A percentile compares a stretch with the other conserved stretches of the same genome.
Evolutionary conservation across 305 asterid species (phyloP).

Genomic region (Euphrasia arctica): DNA sequence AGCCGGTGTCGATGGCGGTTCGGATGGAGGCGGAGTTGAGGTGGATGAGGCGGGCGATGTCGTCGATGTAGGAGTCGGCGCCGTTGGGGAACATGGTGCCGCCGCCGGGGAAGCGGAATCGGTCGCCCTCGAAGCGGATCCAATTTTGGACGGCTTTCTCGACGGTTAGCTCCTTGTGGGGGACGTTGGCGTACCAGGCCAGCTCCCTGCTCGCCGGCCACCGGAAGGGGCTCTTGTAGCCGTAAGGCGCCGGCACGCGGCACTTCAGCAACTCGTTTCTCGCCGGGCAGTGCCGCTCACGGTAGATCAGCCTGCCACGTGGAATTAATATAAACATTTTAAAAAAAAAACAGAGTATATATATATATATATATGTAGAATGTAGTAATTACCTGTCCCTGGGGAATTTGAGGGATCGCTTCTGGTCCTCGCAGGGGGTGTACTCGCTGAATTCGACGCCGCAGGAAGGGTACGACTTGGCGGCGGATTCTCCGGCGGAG

Average conservation of each 20-base stretch:
- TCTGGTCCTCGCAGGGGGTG: conserved; percentile 51
- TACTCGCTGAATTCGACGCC: conserved; percentile 35
- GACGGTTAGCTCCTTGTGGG: conserved; percentile 51
- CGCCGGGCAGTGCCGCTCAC: conserved; percentile 50
- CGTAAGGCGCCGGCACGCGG: conserved; percentile 46
- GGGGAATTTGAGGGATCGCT: conserved; percentile 32
- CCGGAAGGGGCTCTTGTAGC: conserved; percentile 43
- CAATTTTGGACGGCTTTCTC: conserved; percentile 60
- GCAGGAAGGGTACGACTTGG: conserved; percentile 36
- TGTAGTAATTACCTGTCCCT: conserved; percentile 20
- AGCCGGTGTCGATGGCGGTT: conserved; percentile 59
- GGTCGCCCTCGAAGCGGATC: conserved; percentile 50
- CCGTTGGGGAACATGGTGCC: conserved; percentile 63
- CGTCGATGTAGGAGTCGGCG: conserved; percentile 53
- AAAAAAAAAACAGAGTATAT: no score
- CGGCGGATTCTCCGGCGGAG: conserved; percentile 28
- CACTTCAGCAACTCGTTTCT: conserved; percentile 37
- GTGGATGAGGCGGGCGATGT: conserved; percentile 42
- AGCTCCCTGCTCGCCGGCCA: conserved; percentile 49
- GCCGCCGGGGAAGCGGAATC: conserved; percentile 57
- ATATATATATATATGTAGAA: no score
- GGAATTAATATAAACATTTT: not conserved
- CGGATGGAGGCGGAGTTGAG: conserved; percentile 42
- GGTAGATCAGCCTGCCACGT: conserved; percentile 26
- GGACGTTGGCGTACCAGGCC: conserved; percentile 55